Evolutionary conservation across 169 alveolate genomes (phyloP).

Genomic region (Plasmodium vivax): DNA sequence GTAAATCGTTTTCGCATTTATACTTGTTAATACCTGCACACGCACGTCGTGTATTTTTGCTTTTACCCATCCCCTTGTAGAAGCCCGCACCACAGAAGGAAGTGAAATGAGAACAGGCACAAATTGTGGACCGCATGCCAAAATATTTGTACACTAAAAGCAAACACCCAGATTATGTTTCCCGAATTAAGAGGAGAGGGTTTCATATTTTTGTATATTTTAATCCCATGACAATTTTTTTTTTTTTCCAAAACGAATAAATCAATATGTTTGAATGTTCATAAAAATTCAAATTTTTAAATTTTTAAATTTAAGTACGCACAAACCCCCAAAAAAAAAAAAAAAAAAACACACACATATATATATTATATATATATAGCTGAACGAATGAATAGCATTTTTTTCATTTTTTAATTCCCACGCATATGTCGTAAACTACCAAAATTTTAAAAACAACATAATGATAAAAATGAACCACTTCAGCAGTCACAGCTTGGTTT

Average conservation of each 20-base stretch:
- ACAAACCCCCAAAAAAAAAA: conserved; percentile 8
- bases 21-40: neutral
- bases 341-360: neutral
- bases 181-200: neutral
- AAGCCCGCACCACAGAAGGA: conserved; percentile 42
- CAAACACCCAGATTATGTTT: neutral
- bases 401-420: conserved; percentile 19
- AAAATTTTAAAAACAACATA: conserved; percentile 48
- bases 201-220: conserved; percentile 33
- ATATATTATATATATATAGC: neutral
- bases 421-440: conserved; percentile 17
- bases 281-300: conserved; percentile 34
- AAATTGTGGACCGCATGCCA: neutral
- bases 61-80: too few species aligned
- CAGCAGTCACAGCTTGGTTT: conserved; percentile 11
- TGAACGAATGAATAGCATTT: neutral
- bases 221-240: conserved; percentile 17
- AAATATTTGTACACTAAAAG: neutral
- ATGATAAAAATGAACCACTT: neutral
- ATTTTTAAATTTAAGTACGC: conserved; percentile 24
- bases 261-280: conserved; percentile 37
- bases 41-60: too few species aligned
- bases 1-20: neutral
- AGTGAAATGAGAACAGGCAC: neutral
- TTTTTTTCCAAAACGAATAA: conserved; percentile 61